A percentile compares a stretch with the other conserved stretches of the same genome.
Evolutionary conservation across 768 basidiomycete species (phyloP).

Genomic region (Mycena belliarum): DNA sequence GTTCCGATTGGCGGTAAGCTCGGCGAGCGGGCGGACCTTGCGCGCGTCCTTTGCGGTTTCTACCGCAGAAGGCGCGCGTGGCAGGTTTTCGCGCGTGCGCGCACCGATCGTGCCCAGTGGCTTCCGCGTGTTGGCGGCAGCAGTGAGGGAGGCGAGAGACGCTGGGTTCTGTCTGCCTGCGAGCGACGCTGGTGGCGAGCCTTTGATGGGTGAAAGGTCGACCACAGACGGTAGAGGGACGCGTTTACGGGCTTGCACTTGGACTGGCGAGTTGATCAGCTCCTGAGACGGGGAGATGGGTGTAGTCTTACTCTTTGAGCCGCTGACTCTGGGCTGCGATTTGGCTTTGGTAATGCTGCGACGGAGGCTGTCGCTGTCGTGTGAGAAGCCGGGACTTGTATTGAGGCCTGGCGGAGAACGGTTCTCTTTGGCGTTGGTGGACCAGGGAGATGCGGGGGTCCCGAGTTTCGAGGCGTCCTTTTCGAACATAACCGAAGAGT

Average conservation of each 20-base stretch:
- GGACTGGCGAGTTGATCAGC: conserved; percentile 9
- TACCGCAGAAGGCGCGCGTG: conserved; percentile 21
- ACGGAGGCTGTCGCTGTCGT: conserved; percentile 18
- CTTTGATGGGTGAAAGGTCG: conserved; percentile 54
- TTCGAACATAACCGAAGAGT: conserved; percentile 50
- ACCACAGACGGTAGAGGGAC: conserved; percentile 31
- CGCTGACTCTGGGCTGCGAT: conserved; percentile 46
- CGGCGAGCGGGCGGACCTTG: conserved; percentile 37
- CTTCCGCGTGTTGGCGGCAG: conserved; percentile 27
- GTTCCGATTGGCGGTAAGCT: conserved; percentile 38
- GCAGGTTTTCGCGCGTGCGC: conserved; percentile 28
- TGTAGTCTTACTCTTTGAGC: conserved; percentile 36
- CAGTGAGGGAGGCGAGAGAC: conserved; percentile 27
- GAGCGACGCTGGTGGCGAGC: conserved; percentile 49
- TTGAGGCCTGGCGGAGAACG: conserved; percentile 38
- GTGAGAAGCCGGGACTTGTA: conserved; percentile 6
- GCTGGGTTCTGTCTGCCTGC: conserved; percentile 39
- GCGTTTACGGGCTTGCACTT: conserved; percentile 41
- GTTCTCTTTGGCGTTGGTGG: conserved; percentile 32
- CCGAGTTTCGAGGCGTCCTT: conserved; percentile 46
- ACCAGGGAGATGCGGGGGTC: conserved; percentile 32
- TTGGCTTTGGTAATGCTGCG: conserved; percentile 37
- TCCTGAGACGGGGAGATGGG: neutral
- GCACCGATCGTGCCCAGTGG: conserved; percentile 33
- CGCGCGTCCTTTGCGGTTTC: conserved; percentile 25